These are phyloP conservation scores for Ophiostoma quercus DNA, from an alignment of 2,329 filamentous ascomycete species.

Conservation along the genomic window DNA sequence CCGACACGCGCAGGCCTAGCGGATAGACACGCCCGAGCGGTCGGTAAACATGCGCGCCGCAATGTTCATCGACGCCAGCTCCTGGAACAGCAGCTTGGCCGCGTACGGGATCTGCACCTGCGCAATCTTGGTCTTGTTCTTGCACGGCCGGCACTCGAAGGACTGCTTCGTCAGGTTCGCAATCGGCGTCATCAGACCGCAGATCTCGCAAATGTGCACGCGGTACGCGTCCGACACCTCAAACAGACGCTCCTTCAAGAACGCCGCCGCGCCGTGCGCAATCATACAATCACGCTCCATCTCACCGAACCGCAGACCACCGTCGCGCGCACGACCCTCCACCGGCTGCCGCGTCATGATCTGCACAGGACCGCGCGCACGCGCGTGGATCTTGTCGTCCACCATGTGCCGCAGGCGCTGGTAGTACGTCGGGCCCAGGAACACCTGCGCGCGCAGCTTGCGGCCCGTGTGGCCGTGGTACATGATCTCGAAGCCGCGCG, in stretches of 20 bases:
- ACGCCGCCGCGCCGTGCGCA: constrained; percentile 93
- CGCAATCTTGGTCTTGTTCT: constrained; percentile 98
- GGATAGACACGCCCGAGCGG: constrained; percentile 67
- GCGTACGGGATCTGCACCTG: constrained; percentile 98
- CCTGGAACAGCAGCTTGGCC: constrained; percentile 96
- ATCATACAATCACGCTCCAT: constrained; percentile 99
- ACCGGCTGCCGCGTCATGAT: constrained; percentile 97
- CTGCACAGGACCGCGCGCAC: constrained; percentile 91
- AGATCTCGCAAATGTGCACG: constrained; percentile 98
- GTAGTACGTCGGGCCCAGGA: constrained; percentile 97
- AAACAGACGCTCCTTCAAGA: constrained; percentile 94
- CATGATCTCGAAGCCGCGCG: constrained; percentile 95
- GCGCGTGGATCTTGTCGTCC: constrained; percentile 99
- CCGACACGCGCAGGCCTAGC: constrained; percentile 38
- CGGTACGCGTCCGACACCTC: constrained; percentile 97
- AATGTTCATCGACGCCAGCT: constrained; percentile 97
- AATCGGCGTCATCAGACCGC: constrained; percentile 97
- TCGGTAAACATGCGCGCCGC: constrained; percentile 95
- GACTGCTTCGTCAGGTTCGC: constrained; percentile 95
- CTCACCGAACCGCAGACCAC: constrained; percentile 98
- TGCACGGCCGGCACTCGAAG: constrained; percentile 95
- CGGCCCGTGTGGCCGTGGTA: constrained; percentile 96
- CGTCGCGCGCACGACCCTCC: constrained; percentile 95
- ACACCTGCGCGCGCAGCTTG: constrained; percentile 90
- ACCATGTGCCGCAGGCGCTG: constrained; percentile 99